Base-by-base conservation (phyloP, 2,329 filamentous ascomycete species). In the Metarhizium anisopliae region DNA sequence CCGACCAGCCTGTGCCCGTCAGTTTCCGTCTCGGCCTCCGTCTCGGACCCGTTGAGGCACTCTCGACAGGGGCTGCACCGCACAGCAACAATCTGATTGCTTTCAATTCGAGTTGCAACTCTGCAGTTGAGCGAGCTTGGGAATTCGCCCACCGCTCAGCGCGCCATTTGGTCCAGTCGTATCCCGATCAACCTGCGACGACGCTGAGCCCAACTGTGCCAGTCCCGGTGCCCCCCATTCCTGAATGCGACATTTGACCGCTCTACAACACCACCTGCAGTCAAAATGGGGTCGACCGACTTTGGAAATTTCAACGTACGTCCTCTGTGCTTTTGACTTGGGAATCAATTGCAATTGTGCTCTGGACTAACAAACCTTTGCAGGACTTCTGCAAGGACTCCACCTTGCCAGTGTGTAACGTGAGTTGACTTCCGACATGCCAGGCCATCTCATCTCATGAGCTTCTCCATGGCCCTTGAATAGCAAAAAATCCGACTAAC, bases 361-460 rank as follows among this genome's bases (percentile, higher is more conserved):
- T 56, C 61, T 56, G 58, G 25, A 60, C 64, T 67, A 61, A 67
- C 58, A 55, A 56, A 59, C 62, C 62, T 59, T 51, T 57, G 67
- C 66, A 93, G 88, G 76, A 87, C 68, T 92, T 94, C 70, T 94
- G 89, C 79, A 86, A 82, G 69, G 88, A 92, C 74, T 89, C 89
- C 64, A 92, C 88, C 56, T 77, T 93, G 65, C 89, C 89, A 55
- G 78, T 93, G 65, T 94, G 89, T 78, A 93, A 93, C 80, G 88
- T 92, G 80, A 66, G 86, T 81, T 54, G 16, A 51, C 20, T 35
- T 60, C 51, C 56, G 54, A 58, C 57, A 38, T 52, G 54, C 51
- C 54, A 52, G 20, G 38, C 38, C 47, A 51, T 52, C 29, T 52
- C 59, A 51, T 57, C 29, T 52, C 59, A 51, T 57, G 55, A 47